These are phyloP conservation scores for Linum usitatissimum DNA, from an alignment of 345 rosid species.

Conservation along the genomic window DNA sequence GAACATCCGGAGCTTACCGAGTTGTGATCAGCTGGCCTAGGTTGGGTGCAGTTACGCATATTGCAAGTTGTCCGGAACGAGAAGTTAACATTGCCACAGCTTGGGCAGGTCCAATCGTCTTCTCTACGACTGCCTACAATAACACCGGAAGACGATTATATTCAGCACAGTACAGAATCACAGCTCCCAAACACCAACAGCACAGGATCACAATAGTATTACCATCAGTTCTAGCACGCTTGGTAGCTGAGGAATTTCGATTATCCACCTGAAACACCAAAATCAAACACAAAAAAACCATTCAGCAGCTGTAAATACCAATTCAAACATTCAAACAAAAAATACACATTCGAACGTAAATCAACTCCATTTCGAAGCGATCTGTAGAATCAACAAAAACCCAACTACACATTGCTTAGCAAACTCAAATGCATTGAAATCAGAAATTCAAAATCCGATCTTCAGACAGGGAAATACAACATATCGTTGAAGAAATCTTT, in stretches of 20 bases:
- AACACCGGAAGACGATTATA: neutral
- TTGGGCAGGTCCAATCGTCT: conserved; percentile 98
- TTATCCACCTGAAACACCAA: conserved; percentile 58
- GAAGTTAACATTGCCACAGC: conserved; percentile 94
- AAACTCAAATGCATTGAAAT: neutral
- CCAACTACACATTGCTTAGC: neutral
- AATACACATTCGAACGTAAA: neutral
- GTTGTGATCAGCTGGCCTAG: conserved; percentile 88
- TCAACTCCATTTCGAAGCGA: neutral
- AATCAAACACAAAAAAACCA: neutral
- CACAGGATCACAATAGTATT: too few relatives aligned
- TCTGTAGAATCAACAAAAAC: neutral
- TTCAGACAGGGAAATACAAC: neutral
- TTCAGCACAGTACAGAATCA: neutral
- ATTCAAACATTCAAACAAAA: neutral
- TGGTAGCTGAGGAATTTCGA: conserved; percentile 90
- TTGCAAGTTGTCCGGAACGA: conserved; percentile 96
- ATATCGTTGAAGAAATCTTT: neutral
- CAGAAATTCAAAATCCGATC: neutral
- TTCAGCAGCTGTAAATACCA: neutral
- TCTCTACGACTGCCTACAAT: conserved; percentile 86
- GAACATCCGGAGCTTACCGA: conserved; percentile 29
- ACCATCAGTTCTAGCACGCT: conserved; percentile 99
- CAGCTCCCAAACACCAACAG: neutral
- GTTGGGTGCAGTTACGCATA: conserved; percentile 97